Evolutionary conservation across 441 rosid species (phyloP).

Genomic region (Croton laevigatus): DNA sequence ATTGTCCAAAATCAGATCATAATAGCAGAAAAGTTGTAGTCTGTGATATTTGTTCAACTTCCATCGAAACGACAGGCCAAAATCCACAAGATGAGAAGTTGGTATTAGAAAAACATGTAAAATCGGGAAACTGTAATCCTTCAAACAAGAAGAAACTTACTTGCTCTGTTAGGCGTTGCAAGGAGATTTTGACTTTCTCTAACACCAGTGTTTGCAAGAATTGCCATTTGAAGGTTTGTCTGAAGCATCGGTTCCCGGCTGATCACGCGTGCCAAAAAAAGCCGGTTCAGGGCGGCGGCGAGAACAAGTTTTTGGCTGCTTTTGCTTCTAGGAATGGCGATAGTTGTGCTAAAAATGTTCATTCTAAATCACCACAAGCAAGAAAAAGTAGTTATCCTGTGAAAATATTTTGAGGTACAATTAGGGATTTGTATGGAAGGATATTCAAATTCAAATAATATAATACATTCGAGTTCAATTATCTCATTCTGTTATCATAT

Average conservation of each 20-base stretch:
- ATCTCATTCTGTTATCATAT: too few species aligned
- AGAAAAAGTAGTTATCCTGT: background rate
- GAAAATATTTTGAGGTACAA: background rate
- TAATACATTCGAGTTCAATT: background rate
- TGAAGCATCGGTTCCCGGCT: constrained; percentile 71
- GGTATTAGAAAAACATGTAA: constrained; percentile 50
- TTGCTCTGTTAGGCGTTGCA: constrained; percentile 68
- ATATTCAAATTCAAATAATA: background rate
- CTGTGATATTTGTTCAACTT: constrained; percentile 60
- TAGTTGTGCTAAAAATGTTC: constrained; percentile 21
- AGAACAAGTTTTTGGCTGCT: constrained; percentile 57
- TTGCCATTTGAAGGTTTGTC: constrained; percentile 65
- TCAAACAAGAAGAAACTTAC: constrained; percentile 55
- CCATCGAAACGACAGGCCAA: constrained; percentile 61
- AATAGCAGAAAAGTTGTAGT: constrained; percentile 62
- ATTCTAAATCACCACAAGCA: background rate
- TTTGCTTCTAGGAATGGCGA: constrained; percentile 40
- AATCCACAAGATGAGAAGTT: constrained; percentile 37
- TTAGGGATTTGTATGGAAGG: background rate
- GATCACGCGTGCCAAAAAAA: constrained; percentile 53
- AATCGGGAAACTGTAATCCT: constrained; percentile 61
- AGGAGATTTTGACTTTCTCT: constrained; percentile 60
- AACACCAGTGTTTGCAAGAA: constrained; percentile 66
- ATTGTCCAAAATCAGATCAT: constrained; percentile 53
- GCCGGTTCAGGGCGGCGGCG: background rate